Evolutionary conservation across 768 basidiomycete species (phyloP), one percentile per base, ranked within the genome.

Genomic region (Hemileccinum impolitum): DNA sequence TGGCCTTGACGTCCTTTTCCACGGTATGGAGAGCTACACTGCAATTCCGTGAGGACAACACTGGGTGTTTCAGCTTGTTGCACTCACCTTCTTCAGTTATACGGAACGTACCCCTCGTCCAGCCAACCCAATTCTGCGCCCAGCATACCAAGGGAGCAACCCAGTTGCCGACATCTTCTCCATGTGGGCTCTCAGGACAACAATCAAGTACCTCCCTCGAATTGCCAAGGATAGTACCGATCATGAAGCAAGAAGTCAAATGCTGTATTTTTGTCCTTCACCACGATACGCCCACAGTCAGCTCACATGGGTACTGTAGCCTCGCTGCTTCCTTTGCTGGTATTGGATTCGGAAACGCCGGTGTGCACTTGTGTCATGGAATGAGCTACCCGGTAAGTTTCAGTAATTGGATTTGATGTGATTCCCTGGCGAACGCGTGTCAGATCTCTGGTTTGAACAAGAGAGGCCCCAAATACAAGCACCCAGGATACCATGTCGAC

Each of bases 81-180:
- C 54, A 45, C 38, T 51, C 32, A 53, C 36, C 41, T 19, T 36
- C 34, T 39, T 8, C 49, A 90, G 89, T n/a, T 95, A 95, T 66
- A 85, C 83, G 17, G 90, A 95, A 68, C 87, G 95, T 42, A 83
- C 78, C 1, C 95, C 94, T 6, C 81, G 95, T 21, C 95, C 95
- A 3, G 61, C 80, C 9, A 96, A 98, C 68, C 95, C 95, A 3
- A 86, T 94, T 36, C 70, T 90, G 37, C 79, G 95, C 37, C 95
- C 95, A 23, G 87, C 92, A 4, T 96, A 95, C 61, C 93, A 95
- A 68, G 93, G 92, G 51, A 86, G 87, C 63, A 95, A 95, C 62
- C 90, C 90, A 5, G 87, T 97, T 41, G 92, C 94, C 2, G 95
- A 98, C 62, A 90, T 98, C 40, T 98, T 98, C 72, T 91, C 91